Percentiles rank a stretch among this genome's conserved stretches.
phyloP scores from a whole-genome alignment of 192 early-diverging fungal species.

The Paraglomus occultum region DNA sequence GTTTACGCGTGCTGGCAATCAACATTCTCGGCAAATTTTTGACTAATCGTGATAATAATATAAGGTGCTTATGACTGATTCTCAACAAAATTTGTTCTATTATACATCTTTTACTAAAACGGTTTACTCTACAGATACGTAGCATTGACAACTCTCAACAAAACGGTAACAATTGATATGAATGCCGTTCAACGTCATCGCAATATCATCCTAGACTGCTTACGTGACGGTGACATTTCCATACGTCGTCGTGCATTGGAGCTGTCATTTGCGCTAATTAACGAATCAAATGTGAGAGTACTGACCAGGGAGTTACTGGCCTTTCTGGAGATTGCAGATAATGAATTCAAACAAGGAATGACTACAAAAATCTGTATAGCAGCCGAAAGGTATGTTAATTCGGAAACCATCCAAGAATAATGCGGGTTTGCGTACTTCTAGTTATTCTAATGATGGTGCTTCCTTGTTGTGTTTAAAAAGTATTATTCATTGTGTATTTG shows the following conservation, averaged over 20 bases:
- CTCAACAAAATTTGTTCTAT: conserved; percentile 20
- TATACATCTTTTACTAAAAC: conserved; percentile 22
- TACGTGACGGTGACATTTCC: conserved; percentile 92
- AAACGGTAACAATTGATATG: conserved; percentile 84
- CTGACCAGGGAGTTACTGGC: conserved; percentile 91
- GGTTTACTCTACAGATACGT: conserved; percentile 68
- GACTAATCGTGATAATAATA: conserved; percentile 95
- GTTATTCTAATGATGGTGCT: neutral
- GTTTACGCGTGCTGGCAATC: conserved; percentile 91
- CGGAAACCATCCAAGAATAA: neutral
- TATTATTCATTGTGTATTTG: too few species aligned
- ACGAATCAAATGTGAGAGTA: conserved; percentile 86
- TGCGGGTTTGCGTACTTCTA: neutral
- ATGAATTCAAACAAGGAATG: conserved; percentile 88
- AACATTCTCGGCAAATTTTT: conserved; percentile 98
- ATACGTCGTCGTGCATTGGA: conserved; percentile 96
- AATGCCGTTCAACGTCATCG: conserved; percentile 97
- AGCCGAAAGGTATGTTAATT: conserved; percentile 62
- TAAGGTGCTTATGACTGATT: conserved; percentile 53
- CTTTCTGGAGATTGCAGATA: conserved; percentile 89
- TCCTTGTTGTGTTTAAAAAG: neutral
- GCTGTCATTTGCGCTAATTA: conserved; percentile 94
- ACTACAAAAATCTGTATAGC: conserved; percentile 88
- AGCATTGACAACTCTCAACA: conserved; percentile 95
- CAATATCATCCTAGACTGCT: conserved; percentile 92